A percentile compares a stretch with the other conserved stretches of the same genome.
These are phyloP conservation scores for Hypocrella siamensis DNA, from an alignment of 2,329 filamentous ascomycete species.

Conservation along the genomic window DNA sequence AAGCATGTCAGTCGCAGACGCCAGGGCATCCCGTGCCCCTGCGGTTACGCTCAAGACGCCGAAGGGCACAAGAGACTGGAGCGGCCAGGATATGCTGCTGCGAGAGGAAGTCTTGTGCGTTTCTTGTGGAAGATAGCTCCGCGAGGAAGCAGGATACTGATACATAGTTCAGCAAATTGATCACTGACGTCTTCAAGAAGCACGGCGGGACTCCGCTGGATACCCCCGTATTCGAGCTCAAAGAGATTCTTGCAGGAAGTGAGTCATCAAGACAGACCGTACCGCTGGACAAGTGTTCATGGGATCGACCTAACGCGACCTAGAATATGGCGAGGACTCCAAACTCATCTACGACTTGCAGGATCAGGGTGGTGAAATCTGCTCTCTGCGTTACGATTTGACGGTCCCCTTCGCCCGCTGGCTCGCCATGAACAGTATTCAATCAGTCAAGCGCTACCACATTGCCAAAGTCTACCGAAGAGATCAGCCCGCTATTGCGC, in stretches of 20 bases:
- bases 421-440: conserved; percentile 80
- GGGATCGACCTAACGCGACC: not conserved
- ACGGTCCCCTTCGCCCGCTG: conserved; percentile 85
- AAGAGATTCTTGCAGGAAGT: conserved; percentile 68
- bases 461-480: conserved; percentile 66
- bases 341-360: conserved; percentile 83
- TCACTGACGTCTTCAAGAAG: conserved; percentile 67
- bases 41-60: conserved; percentile 54
- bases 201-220: conserved; percentile 68
- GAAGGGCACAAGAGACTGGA: conserved; percentile 84
- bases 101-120: conserved; percentile 57
- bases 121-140: no score
- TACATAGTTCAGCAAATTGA: conserved; percentile 30
- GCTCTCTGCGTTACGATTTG: conserved; percentile 68
- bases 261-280: not conserved
- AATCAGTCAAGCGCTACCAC: conserved; percentile 85
- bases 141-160: no score
- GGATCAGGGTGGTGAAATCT: conserved; percentile 67
- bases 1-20: conserved; percentile 17
- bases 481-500: conserved; percentile 51
- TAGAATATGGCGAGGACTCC: conserved; percentile 74
- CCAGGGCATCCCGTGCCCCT: conserved; percentile 29
- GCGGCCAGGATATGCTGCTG: conserved; percentile 63
- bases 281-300: no score
- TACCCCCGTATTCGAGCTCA: conserved; percentile 73